Evolutionary conservation across 345 rosid genomes (phyloP).

Genomic region (Physaria fendleri): DNA sequence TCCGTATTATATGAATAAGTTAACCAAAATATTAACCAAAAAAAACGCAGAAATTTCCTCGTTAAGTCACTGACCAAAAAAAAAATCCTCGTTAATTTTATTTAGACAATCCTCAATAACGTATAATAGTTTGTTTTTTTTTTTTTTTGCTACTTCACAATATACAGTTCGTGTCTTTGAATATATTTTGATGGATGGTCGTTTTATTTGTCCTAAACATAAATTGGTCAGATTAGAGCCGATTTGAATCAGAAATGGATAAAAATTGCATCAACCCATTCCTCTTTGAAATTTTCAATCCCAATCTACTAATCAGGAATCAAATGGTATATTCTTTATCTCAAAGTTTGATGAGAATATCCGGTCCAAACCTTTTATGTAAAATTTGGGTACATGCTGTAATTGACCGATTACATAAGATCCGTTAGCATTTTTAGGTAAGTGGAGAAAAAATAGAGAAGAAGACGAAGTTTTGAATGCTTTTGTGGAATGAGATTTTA

Average conservation of each 20-base stretch:
- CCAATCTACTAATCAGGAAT: slow-evolving; percentile 5
- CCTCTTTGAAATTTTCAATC: slow-evolving; percentile 1
- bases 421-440: neutral
- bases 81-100: neutral
- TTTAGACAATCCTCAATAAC: too few relatives aligned
- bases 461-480: neutral
- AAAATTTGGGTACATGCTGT: slow-evolving; percentile 7
- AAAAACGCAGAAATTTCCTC: too few relatives aligned
- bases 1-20: neutral
- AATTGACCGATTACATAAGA: neutral
- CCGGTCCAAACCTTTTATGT: neutral
- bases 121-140: neutral
- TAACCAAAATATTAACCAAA: too few relatives aligned
- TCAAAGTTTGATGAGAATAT: neutral
- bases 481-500: neutral
- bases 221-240: neutral
- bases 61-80: too few relatives aligned
- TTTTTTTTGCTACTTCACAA: neutral
- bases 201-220: neutral
- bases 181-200: neutral
- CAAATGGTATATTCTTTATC: slow-evolving; percentile 18
- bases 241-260: neutral
- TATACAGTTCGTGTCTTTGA: neutral
- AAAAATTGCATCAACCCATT: slow-evolving; percentile 23
- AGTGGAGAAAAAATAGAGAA: neutral